Conservation (phyloP, 1,139 yeast genomes). For the Ogataea hybrid region DNA sequence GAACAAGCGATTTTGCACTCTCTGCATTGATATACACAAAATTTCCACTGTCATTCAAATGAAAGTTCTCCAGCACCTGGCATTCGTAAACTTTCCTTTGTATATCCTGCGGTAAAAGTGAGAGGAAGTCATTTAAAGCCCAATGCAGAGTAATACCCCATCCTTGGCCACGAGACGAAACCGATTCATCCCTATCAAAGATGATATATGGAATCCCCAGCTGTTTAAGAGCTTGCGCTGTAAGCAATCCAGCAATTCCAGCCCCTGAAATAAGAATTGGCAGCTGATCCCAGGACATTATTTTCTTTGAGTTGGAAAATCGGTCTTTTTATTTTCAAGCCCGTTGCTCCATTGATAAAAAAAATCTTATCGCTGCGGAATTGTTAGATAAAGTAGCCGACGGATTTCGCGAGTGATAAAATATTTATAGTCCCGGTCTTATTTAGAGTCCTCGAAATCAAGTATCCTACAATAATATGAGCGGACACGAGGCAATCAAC, state of each 20-base stretch:
- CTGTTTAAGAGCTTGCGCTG: slow-evolving; percentile 31
- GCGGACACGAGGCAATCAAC: slow-evolving; percentile 28
- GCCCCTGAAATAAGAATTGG: slow-evolving; percentile 28
- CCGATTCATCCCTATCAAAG: slow-evolving; percentile 31
- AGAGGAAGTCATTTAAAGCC: slow-evolving; percentile 30
- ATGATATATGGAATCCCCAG: slow-evolving; percentile 28
- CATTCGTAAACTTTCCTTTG: slow-evolving; percentile 26
- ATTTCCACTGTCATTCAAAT: slow-evolving; percentile 31
- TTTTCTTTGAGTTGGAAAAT: background rate
- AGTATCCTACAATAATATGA: slow-evolving; percentile 1
- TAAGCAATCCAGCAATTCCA: slow-evolving; percentile 28
- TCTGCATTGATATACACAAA: slow-evolving; percentile 33
- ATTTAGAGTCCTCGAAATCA: background rate
- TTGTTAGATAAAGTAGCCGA: background rate
- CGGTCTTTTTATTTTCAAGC: slow-evolving; percentile 1
- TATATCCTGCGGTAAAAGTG: slow-evolving; percentile 26
- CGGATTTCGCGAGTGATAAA: background rate
- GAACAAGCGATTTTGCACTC: slow-evolving; percentile 30
- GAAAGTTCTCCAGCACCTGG: slow-evolving; percentile 32
- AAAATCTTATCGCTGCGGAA: slow-evolving; percentile 2
- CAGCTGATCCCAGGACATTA: slow-evolving; percentile 13
- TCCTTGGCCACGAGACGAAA: slow-evolving; percentile 29
- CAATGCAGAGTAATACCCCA: slow-evolving; percentile 36
- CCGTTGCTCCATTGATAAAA: background rate
- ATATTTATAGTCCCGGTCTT: no score